Conservation (phyloP, 2,329 filamentous ascomycete species). For the Aspergillus aculeatus region DNA sequence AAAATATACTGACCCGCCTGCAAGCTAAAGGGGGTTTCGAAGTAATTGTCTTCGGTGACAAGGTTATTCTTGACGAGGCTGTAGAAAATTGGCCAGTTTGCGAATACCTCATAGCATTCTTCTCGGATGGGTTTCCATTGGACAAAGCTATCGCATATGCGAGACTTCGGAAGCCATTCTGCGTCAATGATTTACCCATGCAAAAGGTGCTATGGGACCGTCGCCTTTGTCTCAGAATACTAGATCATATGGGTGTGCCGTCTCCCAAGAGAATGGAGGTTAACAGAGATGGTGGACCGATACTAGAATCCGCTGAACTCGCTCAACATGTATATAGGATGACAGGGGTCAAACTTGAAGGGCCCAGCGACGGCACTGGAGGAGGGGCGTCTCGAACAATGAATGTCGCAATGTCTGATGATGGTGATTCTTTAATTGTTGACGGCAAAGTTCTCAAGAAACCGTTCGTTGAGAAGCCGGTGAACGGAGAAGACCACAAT, state of each 20-base stretch:
- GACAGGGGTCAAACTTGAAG: conserved; percentile 73
- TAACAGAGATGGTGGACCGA: conserved; percentile 86
- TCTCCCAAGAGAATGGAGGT: conserved; percentile 88
- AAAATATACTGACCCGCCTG: conserved; percentile 90
- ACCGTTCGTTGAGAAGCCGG: conserved; percentile 96
- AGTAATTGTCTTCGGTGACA: conserved; percentile 96
- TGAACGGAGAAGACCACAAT: conserved; percentile 98
- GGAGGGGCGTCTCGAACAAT: conserved; percentile 57
- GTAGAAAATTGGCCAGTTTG: conserved; percentile 96
- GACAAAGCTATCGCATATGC: conserved; percentile 97
- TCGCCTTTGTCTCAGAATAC: conserved; percentile 78
- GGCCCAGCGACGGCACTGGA: conserved; percentile 65
- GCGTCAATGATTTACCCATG: conserved; percentile 96
- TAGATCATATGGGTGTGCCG: conserved; percentile 85
- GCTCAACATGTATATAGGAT: conserved; percentile 76
- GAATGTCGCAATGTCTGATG: conserved; percentile 81
- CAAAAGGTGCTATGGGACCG: conserved; percentile 97
- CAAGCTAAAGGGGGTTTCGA: conserved; percentile 92
- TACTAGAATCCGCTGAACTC: conserved; percentile 73
- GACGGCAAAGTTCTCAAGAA: conserved; percentile 81
- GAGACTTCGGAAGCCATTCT: conserved; percentile 89
- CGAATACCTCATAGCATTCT: conserved; percentile 97
- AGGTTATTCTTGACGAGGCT: conserved; percentile 95
- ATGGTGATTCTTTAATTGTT: conserved; percentile 82
- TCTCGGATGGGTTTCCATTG: conserved; percentile 93